A percentile compares a stretch with the other conserved stretches of the same genome.
Evolutionary conservation across 192 early-diverging fungal genomes (phyloP).

Genomic region (Dimargaris cristalligena): DNA sequence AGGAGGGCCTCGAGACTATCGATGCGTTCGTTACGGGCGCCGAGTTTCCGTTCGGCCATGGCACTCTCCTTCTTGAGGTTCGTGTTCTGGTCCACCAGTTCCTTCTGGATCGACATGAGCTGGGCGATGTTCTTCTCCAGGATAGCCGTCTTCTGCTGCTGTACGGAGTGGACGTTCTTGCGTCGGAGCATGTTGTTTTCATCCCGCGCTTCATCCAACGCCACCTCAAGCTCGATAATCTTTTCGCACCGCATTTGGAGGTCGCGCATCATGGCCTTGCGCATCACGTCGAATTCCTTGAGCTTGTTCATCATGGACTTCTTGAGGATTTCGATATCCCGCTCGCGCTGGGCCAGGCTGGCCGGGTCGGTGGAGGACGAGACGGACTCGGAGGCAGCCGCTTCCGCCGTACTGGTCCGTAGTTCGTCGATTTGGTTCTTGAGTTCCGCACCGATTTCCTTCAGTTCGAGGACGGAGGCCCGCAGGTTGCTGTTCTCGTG

Average conservation of each 20-base stretch:
- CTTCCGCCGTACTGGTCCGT: not conserved
- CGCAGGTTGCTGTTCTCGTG: slow-evolving; percentile 23
- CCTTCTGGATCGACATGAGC: slow-evolving; percentile 87
- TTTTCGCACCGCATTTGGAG: slow-evolving; percentile 95
- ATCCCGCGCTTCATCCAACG: slow-evolving; percentile 89
- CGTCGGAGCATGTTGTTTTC: slow-evolving; percentile 78
- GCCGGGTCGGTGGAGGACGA: not conserved
- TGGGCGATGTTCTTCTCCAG: slow-evolving; percentile 95
- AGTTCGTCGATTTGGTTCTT: not conserved
- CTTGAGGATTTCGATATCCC: slow-evolving; percentile 31
- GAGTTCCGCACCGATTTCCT: slow-evolving; percentile 9
- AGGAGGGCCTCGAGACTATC: slow-evolving; percentile 70
- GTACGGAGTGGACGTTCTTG: slow-evolving; percentile 64
- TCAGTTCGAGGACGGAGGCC: slow-evolving; percentile 18
- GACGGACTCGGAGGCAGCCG: not conserved
- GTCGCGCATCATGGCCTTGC: slow-evolving; percentile 95
- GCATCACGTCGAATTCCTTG: slow-evolving; percentile 93
- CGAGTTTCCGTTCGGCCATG: slow-evolving; percentile 79
- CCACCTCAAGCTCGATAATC: slow-evolving; percentile 95
- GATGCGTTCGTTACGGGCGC: slow-evolving; percentile 86
- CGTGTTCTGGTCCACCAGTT: slow-evolving; percentile 91
- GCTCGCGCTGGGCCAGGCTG: slow-evolving; percentile 15
- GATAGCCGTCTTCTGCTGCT: slow-evolving; percentile 96
- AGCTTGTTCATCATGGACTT: slow-evolving; percentile 47
- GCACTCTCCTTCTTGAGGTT: slow-evolving; percentile 88